phyloP scores from a whole-genome alignment of 371 early-diverging fungal genomes.

The Rozella allomycis region DNA sequence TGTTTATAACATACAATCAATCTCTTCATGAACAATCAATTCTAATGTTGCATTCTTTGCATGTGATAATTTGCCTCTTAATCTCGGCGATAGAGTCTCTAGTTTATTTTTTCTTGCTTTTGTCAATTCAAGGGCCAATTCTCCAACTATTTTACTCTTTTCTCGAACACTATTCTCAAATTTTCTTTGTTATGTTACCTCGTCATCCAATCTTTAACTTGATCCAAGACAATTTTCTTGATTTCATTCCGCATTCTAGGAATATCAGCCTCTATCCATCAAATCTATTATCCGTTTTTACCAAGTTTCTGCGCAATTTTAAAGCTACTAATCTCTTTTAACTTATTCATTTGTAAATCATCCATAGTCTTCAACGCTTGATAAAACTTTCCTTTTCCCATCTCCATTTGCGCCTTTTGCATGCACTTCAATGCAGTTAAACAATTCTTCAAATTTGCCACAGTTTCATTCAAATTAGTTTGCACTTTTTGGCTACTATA shows the following conservation, averaged over 20 bases:
- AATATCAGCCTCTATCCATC: constrained; percentile 50
- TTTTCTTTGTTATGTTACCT: constrained; percentile 16
- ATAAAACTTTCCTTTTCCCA: too few relatives aligned
- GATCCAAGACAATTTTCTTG: constrained; percentile 53
- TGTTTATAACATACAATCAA: constrained; percentile 33
- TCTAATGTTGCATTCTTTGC: constrained; percentile 43
- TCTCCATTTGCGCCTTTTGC: too few relatives aligned
- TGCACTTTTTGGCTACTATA: too few relatives aligned
- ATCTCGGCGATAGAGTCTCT: constrained; percentile 38
- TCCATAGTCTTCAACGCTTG: too few relatives aligned
- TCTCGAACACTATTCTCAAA: constrained; percentile 38
- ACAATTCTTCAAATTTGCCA: too few relatives aligned
- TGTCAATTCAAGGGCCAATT: constrained; percentile 36
- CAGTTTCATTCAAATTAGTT: too few relatives aligned
- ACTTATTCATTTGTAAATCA: too few relatives aligned
- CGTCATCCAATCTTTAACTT: constrained; percentile 78
- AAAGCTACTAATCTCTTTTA: too few relatives aligned
- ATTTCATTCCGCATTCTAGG: constrained; percentile 61
- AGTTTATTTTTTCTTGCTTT: constrained; percentile 29
- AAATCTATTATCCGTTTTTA: too few relatives aligned
- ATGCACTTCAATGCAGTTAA: too few relatives aligned
- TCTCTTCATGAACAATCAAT: constrained; percentile 61
- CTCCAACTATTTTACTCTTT: constrained; percentile 61
- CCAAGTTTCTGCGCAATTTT: too few relatives aligned
- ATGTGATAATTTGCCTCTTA: constrained; percentile 28